phyloP scores from a whole-genome alignment of 2,329 filamentous ascomycete species.

The Paecilomyces sp. region DNA sequence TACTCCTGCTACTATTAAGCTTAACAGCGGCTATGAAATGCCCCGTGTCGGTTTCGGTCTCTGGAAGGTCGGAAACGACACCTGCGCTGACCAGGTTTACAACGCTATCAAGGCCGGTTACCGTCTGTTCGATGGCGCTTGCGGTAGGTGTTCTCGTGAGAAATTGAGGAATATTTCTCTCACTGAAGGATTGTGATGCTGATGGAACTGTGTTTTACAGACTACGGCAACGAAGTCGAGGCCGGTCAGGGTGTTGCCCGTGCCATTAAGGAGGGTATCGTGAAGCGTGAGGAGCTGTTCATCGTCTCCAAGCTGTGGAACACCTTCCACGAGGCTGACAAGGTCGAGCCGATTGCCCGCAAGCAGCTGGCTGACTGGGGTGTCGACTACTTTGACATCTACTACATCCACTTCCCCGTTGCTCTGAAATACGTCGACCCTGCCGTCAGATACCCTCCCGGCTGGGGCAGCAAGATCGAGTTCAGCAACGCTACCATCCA shows the following conservation, averaged over 20 bases:
- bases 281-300: conserved; percentile 82
- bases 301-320: conserved; percentile 92
- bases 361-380: conserved; percentile 77
- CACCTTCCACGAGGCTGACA: conserved; percentile 75
- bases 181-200: background rate
- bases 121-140: conserved; percentile 55
- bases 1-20: conserved; percentile 14
- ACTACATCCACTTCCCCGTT: conserved; percentile 83
- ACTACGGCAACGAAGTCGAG: conserved; percentile 79
- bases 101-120: conserved; percentile 59
- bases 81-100: conserved; percentile 69
- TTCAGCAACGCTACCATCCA: conserved; percentile 64
- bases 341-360: conserved; percentile 66
- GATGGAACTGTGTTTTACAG: conserved; percentile 33
- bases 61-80: conserved; percentile 75
- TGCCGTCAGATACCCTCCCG: conserved; percentile 68
- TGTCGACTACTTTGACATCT: conserved; percentile 84
- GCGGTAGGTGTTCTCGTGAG: conserved; percentile 36
- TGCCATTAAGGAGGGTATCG: conserved; percentile 72
- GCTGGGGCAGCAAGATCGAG: conserved; percentile 62
- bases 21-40: conserved; percentile 25
- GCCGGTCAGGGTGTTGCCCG: conserved; percentile 68
- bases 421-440: conserved; percentile 81
- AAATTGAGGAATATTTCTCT: background rate
- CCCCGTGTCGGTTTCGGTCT: conserved; percentile 46